A percentile compares a stretch with the other conserved stretches of the same genome.
Conservation (phyloP, 1,284 basidiomycete genomes). For the Ustilago bromivora region DNA sequence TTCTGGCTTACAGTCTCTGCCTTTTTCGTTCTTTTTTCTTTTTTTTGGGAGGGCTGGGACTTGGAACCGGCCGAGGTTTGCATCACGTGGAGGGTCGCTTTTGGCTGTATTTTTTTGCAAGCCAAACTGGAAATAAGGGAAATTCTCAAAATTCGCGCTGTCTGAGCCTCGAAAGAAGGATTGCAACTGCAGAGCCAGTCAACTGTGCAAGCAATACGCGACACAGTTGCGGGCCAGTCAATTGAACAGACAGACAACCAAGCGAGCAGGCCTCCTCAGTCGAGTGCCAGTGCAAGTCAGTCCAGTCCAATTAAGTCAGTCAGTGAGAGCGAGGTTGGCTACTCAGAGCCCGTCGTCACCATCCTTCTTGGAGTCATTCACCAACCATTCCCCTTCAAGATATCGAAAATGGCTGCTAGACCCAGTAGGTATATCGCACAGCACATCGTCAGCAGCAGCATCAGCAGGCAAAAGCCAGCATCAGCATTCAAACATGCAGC, state of each 20-base stretch:
- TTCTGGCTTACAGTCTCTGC: not conserved
- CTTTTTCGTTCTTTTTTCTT: not conserved
- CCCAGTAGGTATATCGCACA: slow-evolving; percentile 54
- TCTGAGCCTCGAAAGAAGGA: not conserved
- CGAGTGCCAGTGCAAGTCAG: not conserved
- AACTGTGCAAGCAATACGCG: not conserved
- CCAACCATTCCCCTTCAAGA: slow-evolving; percentile 57
- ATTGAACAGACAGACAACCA: not conserved
- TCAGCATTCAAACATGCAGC: not conserved
- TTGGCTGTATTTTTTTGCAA: not conserved
- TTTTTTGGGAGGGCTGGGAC: not conserved
- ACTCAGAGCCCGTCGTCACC: slow-evolving; percentile 44
- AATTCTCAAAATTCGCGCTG: not conserved
- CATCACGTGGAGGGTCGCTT: not conserved
- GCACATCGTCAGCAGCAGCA: slow-evolving; percentile 23
- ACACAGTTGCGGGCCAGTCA: slow-evolving; percentile 1
- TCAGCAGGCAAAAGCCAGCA: slow-evolving; percentile 8
- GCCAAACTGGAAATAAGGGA: not conserved
- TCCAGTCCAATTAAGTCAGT: not conserved
- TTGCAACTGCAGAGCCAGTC: slow-evolving; percentile 22
- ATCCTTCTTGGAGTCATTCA: slow-evolving; percentile 54
- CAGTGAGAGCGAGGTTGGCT: slow-evolving; percentile 21
- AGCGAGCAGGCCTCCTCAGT: not conserved
- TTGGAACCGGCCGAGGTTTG: not conserved
- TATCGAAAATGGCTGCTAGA: slow-evolving; percentile 63